These are phyloP conservation scores for Diaporthe sp. DNA, from an alignment of 2,329 filamentous ascomycete species.

Conservation along the genomic window DNA sequence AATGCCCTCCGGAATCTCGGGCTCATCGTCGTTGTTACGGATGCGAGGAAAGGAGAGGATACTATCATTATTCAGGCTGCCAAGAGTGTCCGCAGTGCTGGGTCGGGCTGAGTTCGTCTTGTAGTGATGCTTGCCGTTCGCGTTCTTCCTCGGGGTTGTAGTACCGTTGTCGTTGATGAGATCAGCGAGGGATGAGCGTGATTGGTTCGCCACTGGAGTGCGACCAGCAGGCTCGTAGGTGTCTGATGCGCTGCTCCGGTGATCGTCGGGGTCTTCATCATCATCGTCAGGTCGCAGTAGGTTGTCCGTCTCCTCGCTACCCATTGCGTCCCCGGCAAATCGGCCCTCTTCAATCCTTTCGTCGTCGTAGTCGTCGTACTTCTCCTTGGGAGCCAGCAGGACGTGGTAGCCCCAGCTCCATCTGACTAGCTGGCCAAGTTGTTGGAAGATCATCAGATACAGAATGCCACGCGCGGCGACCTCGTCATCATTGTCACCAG, in stretches of 20 bases:
- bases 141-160: slow-evolving; percentile 48
- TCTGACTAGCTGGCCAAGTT: slow-evolving; percentile 91
- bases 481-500: slow-evolving; percentile 94
- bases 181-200: slow-evolving; percentile 59
- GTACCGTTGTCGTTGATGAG: slow-evolving; percentile 25
- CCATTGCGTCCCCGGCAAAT: slow-evolving; percentile 62
- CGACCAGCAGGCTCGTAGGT: slow-evolving; percentile 67
- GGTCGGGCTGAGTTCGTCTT: slow-evolving; percentile 40
- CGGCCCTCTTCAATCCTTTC: slow-evolving; percentile 69
- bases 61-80: slow-evolving; percentile 54
- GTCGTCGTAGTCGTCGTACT: slow-evolving; percentile 74
- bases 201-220: slow-evolving; percentile 65
- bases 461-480: slow-evolving; percentile 94
- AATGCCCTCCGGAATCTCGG: slow-evolving; percentile 55
- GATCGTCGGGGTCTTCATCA: slow-evolving; percentile 52
- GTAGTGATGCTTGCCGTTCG: slow-evolving; percentile 45
- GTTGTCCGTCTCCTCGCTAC: slow-evolving; percentile 58
- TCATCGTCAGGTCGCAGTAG: slow-evolving; percentile 62
- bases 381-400: slow-evolving; percentile 85
- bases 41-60: slow-evolving; percentile 75
- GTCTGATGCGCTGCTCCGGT: slow-evolving; percentile 55
- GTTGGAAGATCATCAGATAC: slow-evolving; percentile 97
- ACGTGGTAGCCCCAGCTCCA: slow-evolving; percentile 99
- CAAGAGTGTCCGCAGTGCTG: slow-evolving; percentile 34
- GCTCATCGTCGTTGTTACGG: slow-evolving; percentile 56